phyloP scores from a whole-genome alignment of 768 basidiomycete species.

The Guyanaporus albipodus region DNA sequence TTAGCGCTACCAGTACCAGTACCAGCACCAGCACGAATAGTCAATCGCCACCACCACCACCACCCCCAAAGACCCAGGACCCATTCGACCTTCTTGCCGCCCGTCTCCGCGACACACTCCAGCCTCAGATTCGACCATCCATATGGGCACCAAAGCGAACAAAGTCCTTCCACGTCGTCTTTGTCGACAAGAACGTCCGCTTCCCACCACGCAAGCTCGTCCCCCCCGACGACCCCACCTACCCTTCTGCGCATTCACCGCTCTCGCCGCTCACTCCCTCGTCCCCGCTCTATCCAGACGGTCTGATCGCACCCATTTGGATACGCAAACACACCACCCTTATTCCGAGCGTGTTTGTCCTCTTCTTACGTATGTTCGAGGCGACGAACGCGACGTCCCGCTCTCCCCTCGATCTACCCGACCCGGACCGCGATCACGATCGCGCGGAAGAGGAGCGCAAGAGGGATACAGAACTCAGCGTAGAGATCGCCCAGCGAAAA shows the following conservation, averaged over 20 bases:
- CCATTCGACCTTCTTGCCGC: conserved; percentile 55
- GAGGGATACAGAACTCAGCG: conserved; percentile 71
- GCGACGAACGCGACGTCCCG: conserved; percentile 40
- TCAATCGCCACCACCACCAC: conserved; percentile 15
- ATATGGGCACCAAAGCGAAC: conserved; percentile 72
- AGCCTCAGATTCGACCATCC: conserved; percentile 56
- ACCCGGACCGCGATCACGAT: conserved; percentile 52
- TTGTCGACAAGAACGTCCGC: conserved; percentile 79
- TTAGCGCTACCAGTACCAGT: conserved; percentile 28
- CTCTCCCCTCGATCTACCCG: conserved; percentile 53
- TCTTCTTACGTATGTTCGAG: conserved; percentile 85
- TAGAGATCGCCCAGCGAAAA: conserved; percentile 77
- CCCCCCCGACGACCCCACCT: conserved; percentile 52
- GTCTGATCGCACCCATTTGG: conserved; percentile 97
- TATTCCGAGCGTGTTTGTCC: conserved; percentile 88
- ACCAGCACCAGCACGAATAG: background rate
- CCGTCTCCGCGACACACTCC: conserved; percentile 67
- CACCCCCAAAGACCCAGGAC: conserved; percentile 43
- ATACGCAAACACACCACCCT: conserved; percentile 92
- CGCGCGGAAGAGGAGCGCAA: conserved; percentile 64
- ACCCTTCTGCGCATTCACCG: conserved; percentile 71
- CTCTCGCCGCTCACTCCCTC: conserved; percentile 87
- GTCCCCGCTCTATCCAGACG: conserved; percentile 92
- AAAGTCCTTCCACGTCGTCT: conserved; percentile 74
- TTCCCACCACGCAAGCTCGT: conserved; percentile 86